Conservation (phyloP, 2,329 filamentous ascomycete genomes). For the Aspergillus sojae region DNA sequence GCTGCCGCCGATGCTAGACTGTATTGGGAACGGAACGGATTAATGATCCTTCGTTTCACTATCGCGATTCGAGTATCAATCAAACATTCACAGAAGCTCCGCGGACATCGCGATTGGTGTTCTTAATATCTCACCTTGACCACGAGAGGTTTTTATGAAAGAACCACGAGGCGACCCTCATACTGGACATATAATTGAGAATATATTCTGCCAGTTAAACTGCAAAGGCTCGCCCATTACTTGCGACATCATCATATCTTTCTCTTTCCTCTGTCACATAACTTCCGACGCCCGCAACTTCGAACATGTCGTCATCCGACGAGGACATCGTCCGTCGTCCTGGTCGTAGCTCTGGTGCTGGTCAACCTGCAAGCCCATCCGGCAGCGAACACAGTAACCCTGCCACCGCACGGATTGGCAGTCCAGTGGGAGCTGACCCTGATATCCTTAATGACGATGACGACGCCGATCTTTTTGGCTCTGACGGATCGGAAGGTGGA, state of each 20-base stretch:
- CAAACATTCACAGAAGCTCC: constrained; percentile 6
- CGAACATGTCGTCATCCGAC: constrained; percentile 41
- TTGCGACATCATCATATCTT: not conserved
- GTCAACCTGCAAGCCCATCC: constrained; percentile 24
- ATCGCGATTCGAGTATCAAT: not conserved
- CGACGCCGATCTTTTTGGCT: constrained; percentile 51
- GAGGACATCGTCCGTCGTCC: constrained; percentile 42
- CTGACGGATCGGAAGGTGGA: constrained; percentile 46
- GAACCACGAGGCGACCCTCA: not conserved
- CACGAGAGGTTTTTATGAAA: not conserved
- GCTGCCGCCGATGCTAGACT: constrained; percentile 25
- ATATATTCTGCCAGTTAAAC: not conserved
- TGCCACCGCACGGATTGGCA: constrained; percentile 21
- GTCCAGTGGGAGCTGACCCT: constrained; percentile 31
- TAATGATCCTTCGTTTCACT: constrained; percentile 21
- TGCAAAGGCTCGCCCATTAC: too few relatives aligned
- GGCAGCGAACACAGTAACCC: constrained; percentile 26
- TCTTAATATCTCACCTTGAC: not conserved
- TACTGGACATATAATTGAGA: not conserved
- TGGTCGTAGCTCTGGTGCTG: constrained; percentile 29
- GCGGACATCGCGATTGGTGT: not conserved
- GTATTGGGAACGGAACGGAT: constrained; percentile 27
- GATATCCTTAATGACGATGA: constrained; percentile 38
- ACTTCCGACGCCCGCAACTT: not conserved
- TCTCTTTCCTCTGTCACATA: not conserved